Evolutionary conservation across 495 filamentous ascomycete genomes (phyloP).

Genomic region (Neurospora tetrasperma): DNA sequence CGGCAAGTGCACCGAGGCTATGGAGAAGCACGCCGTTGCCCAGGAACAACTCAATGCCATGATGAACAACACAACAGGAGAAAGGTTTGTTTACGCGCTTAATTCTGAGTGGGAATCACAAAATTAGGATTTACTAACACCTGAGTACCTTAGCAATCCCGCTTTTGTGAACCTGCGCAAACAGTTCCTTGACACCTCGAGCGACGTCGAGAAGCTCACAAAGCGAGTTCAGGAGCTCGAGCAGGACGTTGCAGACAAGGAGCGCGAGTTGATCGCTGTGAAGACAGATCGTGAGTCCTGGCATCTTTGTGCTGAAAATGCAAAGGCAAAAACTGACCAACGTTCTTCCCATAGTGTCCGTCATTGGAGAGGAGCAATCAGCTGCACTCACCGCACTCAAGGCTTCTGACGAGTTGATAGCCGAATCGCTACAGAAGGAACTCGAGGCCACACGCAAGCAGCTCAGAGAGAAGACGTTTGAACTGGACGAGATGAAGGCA

Average conservation of each 20-base stretch:
- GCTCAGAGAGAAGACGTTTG: conserved; percentile 28
- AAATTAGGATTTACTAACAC: conserved; percentile 23
- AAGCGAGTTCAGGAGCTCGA: conserved; percentile 35
- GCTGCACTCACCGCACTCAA: conserved; percentile 42
- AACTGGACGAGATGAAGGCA: conserved; percentile 39
- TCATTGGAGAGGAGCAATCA: conserved; percentile 37
- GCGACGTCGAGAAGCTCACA: conserved; percentile 26
- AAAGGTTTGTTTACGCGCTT: conserved; percentile 37
- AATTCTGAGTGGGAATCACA: conserved; percentile 7
- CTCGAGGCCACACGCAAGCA: conserved; percentile 37
- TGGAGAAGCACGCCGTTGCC: conserved; percentile 39
- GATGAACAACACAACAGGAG: conserved; percentile 31
- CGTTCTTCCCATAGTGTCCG: conserved; percentile 27
- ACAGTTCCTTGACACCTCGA: conserved; percentile 21
- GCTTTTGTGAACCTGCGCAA: conserved; percentile 29
- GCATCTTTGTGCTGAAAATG: background rate
- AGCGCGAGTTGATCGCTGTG: conserved; percentile 34
- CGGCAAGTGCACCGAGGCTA: conserved; percentile 34
- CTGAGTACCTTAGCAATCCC: conserved; percentile 28
- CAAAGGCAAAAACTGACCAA: conserved; percentile 5
- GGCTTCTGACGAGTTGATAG: conserved; percentile 41
- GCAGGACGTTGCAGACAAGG: conserved; percentile 31
- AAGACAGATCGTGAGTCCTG: conserved; percentile 26
- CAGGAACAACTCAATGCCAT: conserved; percentile 42
- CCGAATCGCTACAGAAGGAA: conserved; percentile 39